A percentile compares a stretch with the other conserved stretches of the same genome.
Conservation (phyloP, 2,329 filamentous ascomycete species). For the Penicillium glabrum region DNA sequence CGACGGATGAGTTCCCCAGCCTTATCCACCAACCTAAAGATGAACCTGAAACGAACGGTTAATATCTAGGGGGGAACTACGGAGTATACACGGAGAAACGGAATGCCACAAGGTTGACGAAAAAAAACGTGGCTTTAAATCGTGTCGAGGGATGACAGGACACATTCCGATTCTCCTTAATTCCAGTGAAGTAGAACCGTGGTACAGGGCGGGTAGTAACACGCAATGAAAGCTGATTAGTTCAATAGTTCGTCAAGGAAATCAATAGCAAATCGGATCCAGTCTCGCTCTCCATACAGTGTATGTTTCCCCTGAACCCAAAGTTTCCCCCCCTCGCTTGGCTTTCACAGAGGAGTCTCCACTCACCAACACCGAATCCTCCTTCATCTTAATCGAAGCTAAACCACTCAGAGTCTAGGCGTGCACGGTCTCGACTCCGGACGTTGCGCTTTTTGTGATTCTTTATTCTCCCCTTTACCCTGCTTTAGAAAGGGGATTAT, state of each 20-base stretch:
- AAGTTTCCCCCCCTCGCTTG: conserved; percentile 6
- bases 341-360: neutral
- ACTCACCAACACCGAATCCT: conserved; percentile 8
- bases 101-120: neutral
- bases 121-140: neutral
- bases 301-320: neutral
- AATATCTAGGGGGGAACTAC: neutral
- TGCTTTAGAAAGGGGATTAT: neutral
- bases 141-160: neutral
- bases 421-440: conserved; percentile 22
- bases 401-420: conserved; percentile 14
- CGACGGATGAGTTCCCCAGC: neutral
- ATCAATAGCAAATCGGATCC: neutral
- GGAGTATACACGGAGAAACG: neutral
- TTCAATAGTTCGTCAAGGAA: neutral
- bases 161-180: neutral
- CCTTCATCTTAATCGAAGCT: conserved; percentile 27
- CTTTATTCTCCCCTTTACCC: conserved; percentile 10
- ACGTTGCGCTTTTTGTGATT: conserved; percentile 10
- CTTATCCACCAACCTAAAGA: neutral
- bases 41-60: conserved; percentile 4
- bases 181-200: neutral
- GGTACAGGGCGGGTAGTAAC: neutral
- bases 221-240: neutral
- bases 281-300: neutral